Conservation (phyloP, 202 grass and related monocot species). For the Schoenoplectus triqueter region DNA sequence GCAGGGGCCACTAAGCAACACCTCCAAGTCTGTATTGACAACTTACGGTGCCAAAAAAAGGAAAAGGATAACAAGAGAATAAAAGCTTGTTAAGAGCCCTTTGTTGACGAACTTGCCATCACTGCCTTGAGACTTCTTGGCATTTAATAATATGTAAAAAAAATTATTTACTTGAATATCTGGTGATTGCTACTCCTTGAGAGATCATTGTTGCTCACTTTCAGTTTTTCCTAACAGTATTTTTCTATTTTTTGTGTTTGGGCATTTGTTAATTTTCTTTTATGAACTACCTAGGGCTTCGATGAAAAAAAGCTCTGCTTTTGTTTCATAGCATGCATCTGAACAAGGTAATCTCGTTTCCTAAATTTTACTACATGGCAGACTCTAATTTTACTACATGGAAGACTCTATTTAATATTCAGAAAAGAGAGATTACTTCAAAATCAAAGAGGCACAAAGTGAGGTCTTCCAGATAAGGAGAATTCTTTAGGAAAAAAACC, state of each 20-base stretch:
- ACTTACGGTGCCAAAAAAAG: too few relatives aligned
- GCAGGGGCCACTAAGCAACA: not conserved
- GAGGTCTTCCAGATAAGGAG: conserved; percentile 17
- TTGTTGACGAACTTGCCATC: not conserved
- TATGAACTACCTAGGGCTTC: not conserved
- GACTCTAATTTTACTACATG: too few relatives aligned
- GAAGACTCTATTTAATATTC: not conserved
- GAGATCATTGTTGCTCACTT: too few relatives aligned
- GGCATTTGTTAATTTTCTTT: not conserved
- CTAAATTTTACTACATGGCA: not conserved
- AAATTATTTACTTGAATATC: too few relatives aligned
- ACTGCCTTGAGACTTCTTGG: too few relatives aligned
- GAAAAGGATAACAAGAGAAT: not conserved
- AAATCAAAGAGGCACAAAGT: not conserved
- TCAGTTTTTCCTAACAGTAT: too few relatives aligned
- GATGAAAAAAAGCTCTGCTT: not conserved
- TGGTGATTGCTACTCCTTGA: too few relatives aligned
- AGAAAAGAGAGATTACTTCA: not conserved
- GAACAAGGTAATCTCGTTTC: not conserved
- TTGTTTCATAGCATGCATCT: not conserved
- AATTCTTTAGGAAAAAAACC: conserved; percentile 13
- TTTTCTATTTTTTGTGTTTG: not conserved
- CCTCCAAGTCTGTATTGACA: not conserved
- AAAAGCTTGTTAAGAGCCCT: not conserved
- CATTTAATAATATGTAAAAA: too few relatives aligned